phyloP scores from a whole-genome alignment of 2,329 filamentous ascomycete genomes.

The Phaeoacremonium minimum region DNA sequence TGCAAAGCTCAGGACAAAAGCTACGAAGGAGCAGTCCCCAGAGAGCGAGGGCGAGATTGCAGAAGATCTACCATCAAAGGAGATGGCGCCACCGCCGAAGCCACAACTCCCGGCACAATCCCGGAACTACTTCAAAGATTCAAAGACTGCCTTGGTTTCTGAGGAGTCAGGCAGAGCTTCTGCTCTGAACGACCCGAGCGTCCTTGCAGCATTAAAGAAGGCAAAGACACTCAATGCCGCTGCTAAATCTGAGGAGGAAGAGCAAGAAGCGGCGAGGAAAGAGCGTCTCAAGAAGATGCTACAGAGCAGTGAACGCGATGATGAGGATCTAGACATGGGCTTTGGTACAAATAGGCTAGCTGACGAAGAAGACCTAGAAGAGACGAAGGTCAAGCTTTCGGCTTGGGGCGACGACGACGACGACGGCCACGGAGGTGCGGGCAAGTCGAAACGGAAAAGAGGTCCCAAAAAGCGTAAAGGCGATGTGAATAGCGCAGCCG shows the following conservation, averaged over 20 bases:
- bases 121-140: constrained; percentile 62
- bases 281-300: constrained; percentile 73
- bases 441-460: constrained; percentile 60
- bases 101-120: constrained; percentile 24
- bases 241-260: constrained; percentile 32
- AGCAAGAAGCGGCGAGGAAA: constrained; percentile 47
- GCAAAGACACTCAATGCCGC: constrained; percentile 62
- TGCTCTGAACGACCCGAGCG: constrained; percentile 68
- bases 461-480: constrained; percentile 73
- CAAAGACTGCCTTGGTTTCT: constrained; percentile 49
- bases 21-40: background rate
- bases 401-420: constrained; percentile 55
- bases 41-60: constrained; percentile 13
- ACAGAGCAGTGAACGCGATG: constrained; percentile 69
- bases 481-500: constrained; percentile 71
- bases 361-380: constrained; percentile 80
- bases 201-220: constrained; percentile 81
- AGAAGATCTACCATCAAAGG: constrained; percentile 14
- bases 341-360: constrained; percentile 86
- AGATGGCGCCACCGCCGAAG: constrained; percentile 43
- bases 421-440: constrained; percentile 39
- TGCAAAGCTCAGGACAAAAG: constrained; percentile 7
- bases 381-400: constrained; percentile 61
- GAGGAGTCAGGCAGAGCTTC: constrained; percentile 46
- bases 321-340: constrained; percentile 89